Evolutionary conservation across 1,139 yeast species (phyloP), one percentile per base, ranked within the genome.

Genomic region (Eremothecium coryli): DNA sequence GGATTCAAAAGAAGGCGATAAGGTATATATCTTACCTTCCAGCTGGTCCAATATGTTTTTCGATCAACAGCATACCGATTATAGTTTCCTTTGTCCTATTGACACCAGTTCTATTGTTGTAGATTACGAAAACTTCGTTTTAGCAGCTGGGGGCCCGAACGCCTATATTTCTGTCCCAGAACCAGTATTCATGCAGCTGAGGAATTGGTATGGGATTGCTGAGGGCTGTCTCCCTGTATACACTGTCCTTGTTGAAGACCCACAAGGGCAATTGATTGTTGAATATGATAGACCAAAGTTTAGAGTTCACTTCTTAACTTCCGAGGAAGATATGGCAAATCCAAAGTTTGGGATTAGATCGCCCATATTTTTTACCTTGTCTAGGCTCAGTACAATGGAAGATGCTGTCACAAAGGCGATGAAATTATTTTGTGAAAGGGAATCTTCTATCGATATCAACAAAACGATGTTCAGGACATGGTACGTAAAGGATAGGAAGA

Each of bases 271-370:
- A 8, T 52, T 63, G 23, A 62, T 60, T 12, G 64, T 80, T 20
- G 86, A 79, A 48, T 61, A 68, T 33, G 62, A 61, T 38, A 77
- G 76, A 18, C 70, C 76, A 1, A 52, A 56, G 13, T 72, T 77
- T 39, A 50, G 61, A 12, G 54, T 78, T 3, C 85, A 77, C 47
- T 64, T 68, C 31, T 50, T 78, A 29, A 58, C 65, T 1, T 40
- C 40, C 2, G 37, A 35, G 12, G 39, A 23, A 17, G 44, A 27
- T 13, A 60, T 58, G 32, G 49, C 48, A 40, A 31, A 37, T 30
- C 25, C 39, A 30, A 43, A 26, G 41, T 34, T 38, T 42, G 36
- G 36, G 39, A 43, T 37, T 24, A 41, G 39, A 14, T 41, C 37
- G 23, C 44, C 39, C n/a, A 37, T 40, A 7, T 42, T 34, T 35